Evolutionary conservation across 2,329 filamentous ascomycete genomes (phyloP), one percentile per base, ranked within the genome.

Genomic region (Magnaporthiopsis incrustans): DNA sequence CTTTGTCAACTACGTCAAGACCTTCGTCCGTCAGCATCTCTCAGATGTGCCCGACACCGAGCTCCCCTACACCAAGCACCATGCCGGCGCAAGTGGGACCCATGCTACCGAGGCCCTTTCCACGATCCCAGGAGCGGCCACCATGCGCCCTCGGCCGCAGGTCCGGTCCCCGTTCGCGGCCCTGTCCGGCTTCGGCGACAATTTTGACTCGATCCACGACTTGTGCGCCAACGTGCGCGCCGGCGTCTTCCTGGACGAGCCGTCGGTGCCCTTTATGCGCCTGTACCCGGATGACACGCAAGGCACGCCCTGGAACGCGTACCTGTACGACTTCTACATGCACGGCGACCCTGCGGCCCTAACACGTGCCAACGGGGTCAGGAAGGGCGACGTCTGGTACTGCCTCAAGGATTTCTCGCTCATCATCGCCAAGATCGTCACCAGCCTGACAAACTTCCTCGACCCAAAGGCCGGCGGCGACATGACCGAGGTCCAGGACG

Each of bases 271-370:
- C 0, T 84, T 89, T 71, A 79, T 92, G 5, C 80, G 81, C 6
- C 75, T 91, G 14, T 83, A 83, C 68, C 83, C 85, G 0, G 77
- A 85, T 32, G 83, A 88, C 63, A 78, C 80, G 3, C 62, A 64
- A 67, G 74, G 66, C 11, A 71, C 74, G 15, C 82, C 82, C 0
- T 78, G 86, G 66, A 91, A 91, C 67, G 85, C 86, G 0, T 90
- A 90, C 70, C 75, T 93, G 0, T 85, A 88, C 66, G 89, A 93
- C 73, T 94, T 92, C 74, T 92, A 85, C 79, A 89, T 86, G 73
- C 87, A 93, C 69, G 89, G 89, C 4, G 84, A 88, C 70, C 72
- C 87, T 27, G 71, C 78, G 1, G 82, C 85, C 0, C 76, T 93
- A 2, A 82, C 84, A 15, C 76, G 73, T 0, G 88, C 86, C 35